These are phyloP conservation scores for Tetrahymena malaccensis DNA, from an alignment of 73 alveolate genomes.

Conservation along the genomic window DNA sequence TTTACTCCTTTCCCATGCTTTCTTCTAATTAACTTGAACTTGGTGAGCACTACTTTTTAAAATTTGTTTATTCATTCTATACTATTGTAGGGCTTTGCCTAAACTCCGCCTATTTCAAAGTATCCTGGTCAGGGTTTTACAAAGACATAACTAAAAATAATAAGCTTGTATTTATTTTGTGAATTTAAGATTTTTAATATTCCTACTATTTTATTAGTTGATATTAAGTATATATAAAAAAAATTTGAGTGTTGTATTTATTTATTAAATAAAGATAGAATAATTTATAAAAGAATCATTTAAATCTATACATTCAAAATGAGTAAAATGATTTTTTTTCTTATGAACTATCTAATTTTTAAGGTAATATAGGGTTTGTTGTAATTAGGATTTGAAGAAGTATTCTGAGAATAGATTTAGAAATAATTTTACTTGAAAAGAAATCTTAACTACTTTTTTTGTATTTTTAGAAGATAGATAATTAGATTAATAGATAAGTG, in stretches of 20 bases:
- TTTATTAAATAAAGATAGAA: no score
- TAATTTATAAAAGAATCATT: no score
- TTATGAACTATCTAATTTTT: no score
- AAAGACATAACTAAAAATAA: not conserved
- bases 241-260: not conserved
- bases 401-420: no score
- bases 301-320: no score
- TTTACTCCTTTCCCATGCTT: not conserved
- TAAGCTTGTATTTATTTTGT: not conserved
- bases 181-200: not conserved
- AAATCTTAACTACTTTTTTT: not conserved
- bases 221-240: no score
- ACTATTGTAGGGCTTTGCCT: not conserved
- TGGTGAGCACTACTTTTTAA: not conserved
- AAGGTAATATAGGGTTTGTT: not conserved
- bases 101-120: not conserved
- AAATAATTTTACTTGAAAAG: not conserved
- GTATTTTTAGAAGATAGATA: no score
- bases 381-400: not conserved
- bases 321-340: no score
- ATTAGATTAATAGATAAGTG: not conserved
- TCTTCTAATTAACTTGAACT: not conserved
- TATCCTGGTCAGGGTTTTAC: not conserved
- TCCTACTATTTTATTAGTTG: not conserved
- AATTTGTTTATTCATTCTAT: not conserved